These are phyloP conservation scores for Dictyophora rubrovolvata DNA, from an alignment of 768 basidiomycete genomes.

Conservation along the genomic window DNA sequence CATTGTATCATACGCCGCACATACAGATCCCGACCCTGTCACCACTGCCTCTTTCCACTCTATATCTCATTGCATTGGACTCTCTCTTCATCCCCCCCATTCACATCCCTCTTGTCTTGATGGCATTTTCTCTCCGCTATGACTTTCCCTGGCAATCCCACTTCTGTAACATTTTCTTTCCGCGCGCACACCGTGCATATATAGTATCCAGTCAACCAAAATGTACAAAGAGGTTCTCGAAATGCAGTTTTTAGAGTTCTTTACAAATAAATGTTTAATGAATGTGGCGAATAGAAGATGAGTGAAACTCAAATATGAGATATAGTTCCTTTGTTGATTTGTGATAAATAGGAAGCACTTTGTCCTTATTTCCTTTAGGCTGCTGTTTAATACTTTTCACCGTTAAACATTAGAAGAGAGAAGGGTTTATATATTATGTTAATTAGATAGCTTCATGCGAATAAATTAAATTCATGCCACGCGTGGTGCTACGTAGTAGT, in stretches of 20 bases:
- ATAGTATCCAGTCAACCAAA: neutral
- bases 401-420: too few relatives aligned
- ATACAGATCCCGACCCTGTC: neutral
- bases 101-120: neutral
- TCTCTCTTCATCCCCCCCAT: neutral
- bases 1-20: neutral
- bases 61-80: neutral
- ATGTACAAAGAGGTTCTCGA: neutral
- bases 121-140: neutral
- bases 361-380: too few relatives aligned
- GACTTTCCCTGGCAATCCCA: neutral
- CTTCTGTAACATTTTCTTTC: neutral
- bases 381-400: too few relatives aligned
- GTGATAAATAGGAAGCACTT: too few relatives aligned
- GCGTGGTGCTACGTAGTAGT: too few relatives aligned
- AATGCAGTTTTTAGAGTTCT: neutral
- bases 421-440: too few relatives aligned
- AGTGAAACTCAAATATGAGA: neutral
- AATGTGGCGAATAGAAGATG: neutral
- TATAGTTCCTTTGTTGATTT: too few relatives aligned
- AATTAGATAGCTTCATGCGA: too few relatives aligned
- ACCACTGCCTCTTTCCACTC: neutral
- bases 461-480: too few relatives aligned
- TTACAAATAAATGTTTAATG: neutral
- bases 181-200: neutral